These are phyloP conservation scores for Nicotiana noctiflora DNA, from an alignment of 257 asterid genomes.

Conservation along the genomic window DNA sequence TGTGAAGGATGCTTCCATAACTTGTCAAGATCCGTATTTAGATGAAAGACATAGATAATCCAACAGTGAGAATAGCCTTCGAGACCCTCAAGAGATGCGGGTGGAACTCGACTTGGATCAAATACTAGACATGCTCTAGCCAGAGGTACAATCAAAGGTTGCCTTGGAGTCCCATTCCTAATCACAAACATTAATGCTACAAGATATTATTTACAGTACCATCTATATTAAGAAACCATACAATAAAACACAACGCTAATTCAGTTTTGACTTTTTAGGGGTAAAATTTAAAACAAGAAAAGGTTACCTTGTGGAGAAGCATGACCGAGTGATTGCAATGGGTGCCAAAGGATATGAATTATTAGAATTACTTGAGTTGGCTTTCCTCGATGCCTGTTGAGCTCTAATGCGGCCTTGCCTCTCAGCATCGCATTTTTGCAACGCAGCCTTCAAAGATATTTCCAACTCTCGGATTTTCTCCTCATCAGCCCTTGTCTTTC, in stretches of 20 bases:
- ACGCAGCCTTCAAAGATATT: constrained; percentile 45
- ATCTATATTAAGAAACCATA: neutral
- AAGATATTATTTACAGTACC: neutral
- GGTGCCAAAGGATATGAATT: constrained; percentile 78
- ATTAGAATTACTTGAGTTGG: constrained; percentile 29
- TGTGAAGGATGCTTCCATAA: constrained; percentile 83
- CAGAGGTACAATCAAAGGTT: constrained; percentile 93
- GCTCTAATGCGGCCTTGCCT: constrained; percentile 93
- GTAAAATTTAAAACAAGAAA: neutral
- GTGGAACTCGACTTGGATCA: constrained; percentile 69
- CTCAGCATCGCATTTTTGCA: constrained; percentile 70
- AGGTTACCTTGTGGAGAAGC: constrained; percentile 82
- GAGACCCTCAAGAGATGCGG: constrained; percentile 84
- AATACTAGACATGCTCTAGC: constrained; percentile 71
- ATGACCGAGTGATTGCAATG: constrained; percentile 65
- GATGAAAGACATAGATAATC: constrained; percentile 89
- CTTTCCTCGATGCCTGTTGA: constrained; percentile 73
- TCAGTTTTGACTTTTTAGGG: too few species aligned
- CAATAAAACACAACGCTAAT: neutral
- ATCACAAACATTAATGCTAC: neutral
- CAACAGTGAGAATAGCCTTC: constrained; percentile 90
- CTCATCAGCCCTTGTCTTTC: constrained; percentile 30
- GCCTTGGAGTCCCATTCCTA: constrained; percentile 90
- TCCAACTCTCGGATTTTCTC: constrained; percentile 52
- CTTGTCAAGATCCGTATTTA: constrained; percentile 84